These are phyloP conservation scores for Huntiella bhutanensis DNA, from an alignment of 2,329 filamentous ascomycete genomes.

Conservation along the genomic window DNA sequence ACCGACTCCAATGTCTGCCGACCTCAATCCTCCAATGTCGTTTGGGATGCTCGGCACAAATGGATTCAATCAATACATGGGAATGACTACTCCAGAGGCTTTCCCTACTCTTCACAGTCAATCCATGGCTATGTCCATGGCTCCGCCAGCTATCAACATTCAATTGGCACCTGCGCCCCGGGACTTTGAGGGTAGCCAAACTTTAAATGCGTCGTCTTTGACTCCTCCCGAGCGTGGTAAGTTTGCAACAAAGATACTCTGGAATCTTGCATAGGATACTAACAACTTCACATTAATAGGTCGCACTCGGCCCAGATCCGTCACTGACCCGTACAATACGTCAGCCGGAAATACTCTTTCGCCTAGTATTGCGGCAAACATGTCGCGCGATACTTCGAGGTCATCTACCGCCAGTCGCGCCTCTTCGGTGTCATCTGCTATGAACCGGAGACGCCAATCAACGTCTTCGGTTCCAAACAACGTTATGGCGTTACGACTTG, in stretches of 20 bases:
- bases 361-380: slow-evolving; percentile 28
- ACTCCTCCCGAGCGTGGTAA: slow-evolving; percentile 60
- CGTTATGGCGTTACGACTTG: slow-evolving; percentile 68
- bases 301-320: slow-evolving; percentile 33
- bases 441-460: slow-evolving; percentile 32
- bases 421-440: slow-evolving; percentile 19
- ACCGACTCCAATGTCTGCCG: slow-evolving; percentile 24
- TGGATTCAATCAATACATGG: slow-evolving; percentile 1
- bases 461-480: slow-evolving; percentile 45
- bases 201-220: slow-evolving; percentile 48
- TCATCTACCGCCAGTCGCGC: slow-evolving; percentile 41
- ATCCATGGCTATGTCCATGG: slow-evolving; percentile 56
- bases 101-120: slow-evolving; percentile 30
- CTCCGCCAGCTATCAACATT: slow-evolving; percentile 86
- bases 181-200: slow-evolving; percentile 28
- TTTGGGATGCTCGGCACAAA: slow-evolving; percentile 5
- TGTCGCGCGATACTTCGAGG: slow-evolving; percentile 29
- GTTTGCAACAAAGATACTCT: slow-evolving; percentile 12
- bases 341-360: slow-evolving; percentile 23
- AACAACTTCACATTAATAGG: slow-evolving; percentile 18
- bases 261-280: background rate
- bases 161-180: slow-evolving; percentile 57
- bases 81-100: slow-evolving; percentile 21
- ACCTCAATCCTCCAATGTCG: slow-evolving; percentile 4
- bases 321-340: slow-evolving; percentile 40